Percentiles rank a stretch among this genome's conserved stretches.
Evolutionary conservation across 352 stramenopile species (phyloP).

Genomic region (Pythium monospermum): DNA sequence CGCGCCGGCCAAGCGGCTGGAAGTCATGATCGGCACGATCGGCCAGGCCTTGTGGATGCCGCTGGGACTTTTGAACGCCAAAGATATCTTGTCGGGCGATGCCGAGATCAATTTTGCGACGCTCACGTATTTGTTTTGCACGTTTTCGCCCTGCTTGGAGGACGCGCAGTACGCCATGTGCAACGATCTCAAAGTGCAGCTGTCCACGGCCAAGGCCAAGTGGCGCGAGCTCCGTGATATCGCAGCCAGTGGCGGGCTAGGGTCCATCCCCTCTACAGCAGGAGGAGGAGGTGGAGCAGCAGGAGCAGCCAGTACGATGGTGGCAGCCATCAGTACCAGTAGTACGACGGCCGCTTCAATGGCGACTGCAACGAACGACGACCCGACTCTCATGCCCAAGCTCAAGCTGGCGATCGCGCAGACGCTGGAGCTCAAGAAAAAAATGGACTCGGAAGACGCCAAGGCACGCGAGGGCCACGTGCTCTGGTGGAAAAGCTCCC

Average conservation of each 20-base stretch:
- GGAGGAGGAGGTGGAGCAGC: conserved; percentile 5
- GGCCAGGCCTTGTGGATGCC: conserved; percentile 71
- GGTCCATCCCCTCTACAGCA: too few species aligned
- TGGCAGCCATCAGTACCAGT: neutral
- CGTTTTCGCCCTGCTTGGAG: conserved; percentile 48
- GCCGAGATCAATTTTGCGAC: conserved; percentile 73
- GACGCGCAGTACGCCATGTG: conserved; percentile 42
- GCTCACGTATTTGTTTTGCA: conserved; percentile 66
- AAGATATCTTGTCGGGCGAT: conserved; percentile 69
- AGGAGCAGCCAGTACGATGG: neutral
- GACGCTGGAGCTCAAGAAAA: conserved; percentile 66
- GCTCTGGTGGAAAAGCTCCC: conserved; percentile 62
- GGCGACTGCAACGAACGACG: neutral
- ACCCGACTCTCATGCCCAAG: conserved; percentile 34
- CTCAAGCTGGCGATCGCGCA: conserved; percentile 72
- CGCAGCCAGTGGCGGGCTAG: neutral
- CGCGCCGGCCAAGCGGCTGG: conserved; percentile 47
- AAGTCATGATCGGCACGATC: conserved; percentile 67
- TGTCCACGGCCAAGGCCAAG: conserved; percentile 46
- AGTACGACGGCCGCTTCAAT: neutral
- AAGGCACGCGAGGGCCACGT: conserved; percentile 58
- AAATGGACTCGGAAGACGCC: conserved; percentile 49
- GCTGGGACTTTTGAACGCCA: conserved; percentile 44
- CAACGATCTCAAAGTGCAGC: conserved; percentile 48
- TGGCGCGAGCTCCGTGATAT: conserved; percentile 60